Evolutionary conservation across 139 green algal species (phyloP), one percentile per base, ranked within the genome.

Genomic region (Spirogloea muscicola): DNA sequence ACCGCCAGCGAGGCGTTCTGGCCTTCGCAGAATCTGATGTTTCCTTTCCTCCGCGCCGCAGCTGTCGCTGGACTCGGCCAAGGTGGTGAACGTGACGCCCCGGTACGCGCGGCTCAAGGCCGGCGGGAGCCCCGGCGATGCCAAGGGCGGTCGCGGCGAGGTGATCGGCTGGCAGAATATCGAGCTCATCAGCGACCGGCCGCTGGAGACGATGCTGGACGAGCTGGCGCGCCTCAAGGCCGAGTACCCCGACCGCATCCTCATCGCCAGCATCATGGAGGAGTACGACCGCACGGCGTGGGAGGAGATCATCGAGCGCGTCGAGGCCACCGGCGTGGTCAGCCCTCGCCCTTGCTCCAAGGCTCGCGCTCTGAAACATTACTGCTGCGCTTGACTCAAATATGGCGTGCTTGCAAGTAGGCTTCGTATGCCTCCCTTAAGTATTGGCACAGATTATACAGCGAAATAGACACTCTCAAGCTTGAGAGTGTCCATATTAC

Each of bases 121-220:
- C 68, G 66, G 25, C 16, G 68, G 65, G 18, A 70, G 68, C 68
- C n/a, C n/a, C n/a, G n/a, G n/a, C n/a, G n/a, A n/a, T n/a, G n/a
- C n/a, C n/a, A n/a, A n/a, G n/a, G n/a, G n/a, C n/a, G n/a, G n/a
- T n/a, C n/a, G n/a, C n/a, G 76, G 86, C 16, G 72, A 84, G 48
- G 78, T 85, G 48, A 91, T 98, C 58, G 94, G 94, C 16, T 98
- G 93, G 91, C 86, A 97, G 65, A 96, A 96, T 81, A 97, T 97
- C 43, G 91, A 96, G 80, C 87, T 96, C 43, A 96, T 97, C 87
- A 88, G 77, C 67, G 94, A 98, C 80, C 82, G 94, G 3, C 90
- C 94, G 5, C 87, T 98, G 46, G 87, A 96, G 71, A 83, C 80
- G 3, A 98, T 98, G 94, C 87, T 98, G 43, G 82, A 84, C 25